Conservation (phyloP, 2,329 filamentous ascomycete genomes). For the Fusarium coffeatum region DNA sequence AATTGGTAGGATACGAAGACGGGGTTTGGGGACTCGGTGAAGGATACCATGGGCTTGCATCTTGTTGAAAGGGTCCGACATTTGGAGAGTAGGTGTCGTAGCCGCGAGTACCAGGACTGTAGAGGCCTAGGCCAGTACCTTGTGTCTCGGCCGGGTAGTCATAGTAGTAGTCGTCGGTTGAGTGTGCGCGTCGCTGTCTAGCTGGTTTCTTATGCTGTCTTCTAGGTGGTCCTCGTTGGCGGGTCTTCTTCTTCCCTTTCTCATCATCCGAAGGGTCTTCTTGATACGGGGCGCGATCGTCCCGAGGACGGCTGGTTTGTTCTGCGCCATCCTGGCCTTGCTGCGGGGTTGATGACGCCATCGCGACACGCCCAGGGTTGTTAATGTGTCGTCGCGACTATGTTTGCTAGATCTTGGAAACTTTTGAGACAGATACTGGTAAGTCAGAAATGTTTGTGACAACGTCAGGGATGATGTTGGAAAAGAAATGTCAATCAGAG, state of each 20-base stretch:
- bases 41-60: background rate
- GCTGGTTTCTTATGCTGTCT: background rate
- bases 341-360: slow-evolving; percentile 20
- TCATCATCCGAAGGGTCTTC: background rate
- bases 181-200: background rate
- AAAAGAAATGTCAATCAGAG: background rate
- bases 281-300: background rate
- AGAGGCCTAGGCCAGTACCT: background rate
- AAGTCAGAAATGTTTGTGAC: background rate
- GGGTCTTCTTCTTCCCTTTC: background rate
- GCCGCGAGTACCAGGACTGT: background rate
- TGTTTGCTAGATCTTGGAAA: no score
- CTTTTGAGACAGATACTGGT: background rate
- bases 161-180: background rate
- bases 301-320: background rate
- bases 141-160: background rate
- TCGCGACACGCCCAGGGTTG: background rate
- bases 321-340: slow-evolving; percentile 2
- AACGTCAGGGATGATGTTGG: background rate
- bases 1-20: background rate
- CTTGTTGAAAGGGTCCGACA: background rate
- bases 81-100: background rate
- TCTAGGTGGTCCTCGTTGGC: background rate
- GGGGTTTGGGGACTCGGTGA: background rate
- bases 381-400: background rate